Evolutionary conservation across 495 filamentous ascomycete species (phyloP), one percentile per base, ranked within the genome.

Genomic region (Lasiosphaeria miniovina): DNA sequence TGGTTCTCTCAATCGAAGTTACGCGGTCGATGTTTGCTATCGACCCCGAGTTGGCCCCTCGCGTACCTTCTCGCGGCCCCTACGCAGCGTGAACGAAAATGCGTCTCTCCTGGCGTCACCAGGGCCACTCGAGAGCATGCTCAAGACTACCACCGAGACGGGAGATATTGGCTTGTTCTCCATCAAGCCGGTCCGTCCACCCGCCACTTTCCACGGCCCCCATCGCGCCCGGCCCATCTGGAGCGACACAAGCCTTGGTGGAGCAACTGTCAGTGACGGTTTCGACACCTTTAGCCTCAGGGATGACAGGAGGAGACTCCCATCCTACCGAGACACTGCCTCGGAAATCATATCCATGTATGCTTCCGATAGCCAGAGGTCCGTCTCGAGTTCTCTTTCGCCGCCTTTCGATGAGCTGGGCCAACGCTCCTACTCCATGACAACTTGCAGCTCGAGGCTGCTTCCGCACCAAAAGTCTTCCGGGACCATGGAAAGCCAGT

Each of bases 101-200:
- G 54, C 63, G 0, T 68, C 71, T 17, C 63, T 77, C 49, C 60
- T 79, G 10, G 64, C 67, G 36, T 79, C 77, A 0, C 78, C 74
- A n/a, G 77, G 74, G 0, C 75, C 78, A 6, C 57, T 80, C 31
- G 75, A 81, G 61, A 82, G 83, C 67, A 89, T 90, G 86, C 80
- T 90, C 46, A 88, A 81, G 68, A 89, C 82, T 8, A 86, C 80
- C 0, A 90, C 86, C 0, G 88, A 90, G 70, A 82, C 83, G 1
- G 88, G 86, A 14, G 84, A 88, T 55, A 83, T 89, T 52, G 86
- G 83, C 7, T 71, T 82, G 50, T 84, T 88, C 58, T 80, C 81
- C 46, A 82, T 82, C 61, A 75, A 76, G 60, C 78, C 82, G 5
- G 67, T 77, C 38, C 75, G 80, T 10, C 66, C 82, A 36, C 72